Conservation (phyloP, 169 alveolate species). For the Eimeria acervulina region DNA sequence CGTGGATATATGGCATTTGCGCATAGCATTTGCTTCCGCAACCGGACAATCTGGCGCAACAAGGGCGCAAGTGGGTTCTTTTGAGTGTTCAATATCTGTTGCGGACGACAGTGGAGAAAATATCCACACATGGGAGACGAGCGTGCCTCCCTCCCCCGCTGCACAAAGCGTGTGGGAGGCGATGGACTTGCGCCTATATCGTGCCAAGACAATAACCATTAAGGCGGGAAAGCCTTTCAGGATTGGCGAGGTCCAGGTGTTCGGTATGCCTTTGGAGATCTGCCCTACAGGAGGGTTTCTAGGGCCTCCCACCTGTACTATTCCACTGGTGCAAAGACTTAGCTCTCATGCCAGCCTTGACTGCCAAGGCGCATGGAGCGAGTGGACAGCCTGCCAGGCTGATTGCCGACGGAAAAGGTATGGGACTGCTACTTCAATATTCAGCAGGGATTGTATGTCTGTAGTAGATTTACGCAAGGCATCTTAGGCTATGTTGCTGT, state of each 20-base stretch:
- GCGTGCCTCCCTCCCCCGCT: constrained; percentile 75
- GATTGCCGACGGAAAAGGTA: constrained; percentile 69
- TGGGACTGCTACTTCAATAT: background rate
- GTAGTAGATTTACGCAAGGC: background rate
- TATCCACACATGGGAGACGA: constrained; percentile 68
- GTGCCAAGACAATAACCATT: constrained; percentile 35
- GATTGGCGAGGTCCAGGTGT: constrained; percentile 61
- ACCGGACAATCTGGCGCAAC: constrained; percentile 1
- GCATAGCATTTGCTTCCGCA: constrained; percentile 54
- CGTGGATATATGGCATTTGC: constrained; percentile 57
- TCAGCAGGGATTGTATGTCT: background rate
- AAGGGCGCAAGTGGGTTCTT: constrained; percentile 11
- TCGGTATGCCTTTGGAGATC: constrained; percentile 61
- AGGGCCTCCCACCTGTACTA: constrained; percentile 36
- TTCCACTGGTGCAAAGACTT: constrained; percentile 54
- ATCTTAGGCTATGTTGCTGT: background rate
- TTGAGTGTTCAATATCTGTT: constrained; percentile 30
- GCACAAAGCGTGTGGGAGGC: constrained; percentile 77
- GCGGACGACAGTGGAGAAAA: constrained; percentile 51
- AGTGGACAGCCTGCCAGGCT: constrained; percentile 79
- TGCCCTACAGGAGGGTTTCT: constrained; percentile 65
- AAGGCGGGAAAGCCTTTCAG: constrained; percentile 27
- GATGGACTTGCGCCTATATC: constrained; percentile 71
- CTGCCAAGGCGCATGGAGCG: constrained; percentile 79
- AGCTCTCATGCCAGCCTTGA: constrained; percentile 51